Base-by-base conservation (phyloP, 169 alveolate genomes). In the Pseudocohnilembus persalinus region DNA sequence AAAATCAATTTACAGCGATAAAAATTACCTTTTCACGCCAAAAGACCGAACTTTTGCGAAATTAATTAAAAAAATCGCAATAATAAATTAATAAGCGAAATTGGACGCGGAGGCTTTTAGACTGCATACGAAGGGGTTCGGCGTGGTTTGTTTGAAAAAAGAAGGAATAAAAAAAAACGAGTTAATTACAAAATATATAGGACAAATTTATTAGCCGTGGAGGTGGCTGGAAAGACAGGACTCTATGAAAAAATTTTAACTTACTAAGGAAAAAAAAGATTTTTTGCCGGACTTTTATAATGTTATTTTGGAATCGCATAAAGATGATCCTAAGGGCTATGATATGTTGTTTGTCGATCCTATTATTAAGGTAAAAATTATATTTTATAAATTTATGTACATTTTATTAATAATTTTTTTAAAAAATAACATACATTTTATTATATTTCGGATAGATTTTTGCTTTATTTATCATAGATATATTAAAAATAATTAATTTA, bases 181-280 rank as follows among this genome's bases (percentile, higher is more conserved):
- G 20, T 11, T 49, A 49, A 11, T 49, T 49, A 11, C 4, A 49
- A 49, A 95, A 31, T 93, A 95, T 91, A 88, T 95, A 73, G 98
- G 98, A 68, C 97, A 95, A 83, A 92, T 95, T 25, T 95, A 95
- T 88, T 82, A 92, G 31, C 96, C 97, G 4, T 95, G 95, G 94
- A 88, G 92, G 84, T 95, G 98, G 98, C 92, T 89, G 80, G 98
- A 95, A 87, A 95, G 94, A 84, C 90, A 95, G 79, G 98, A 95
- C 88, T 94, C 93, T 25, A 89, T 95, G 74, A 95, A 93, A 85
- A 77, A 88, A 77, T 92, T 89, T 31, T 77, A 88, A 84, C 90
- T 89, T 64, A 87, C 90, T n/a, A 88, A 82, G 29, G 91, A 90
- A 74, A 34, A 93, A 82, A 89, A 95, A 77, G 93, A 96, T 85